Conservation (phyloP, 129 eudicot species). For the Escallonia herrerae region DNA sequence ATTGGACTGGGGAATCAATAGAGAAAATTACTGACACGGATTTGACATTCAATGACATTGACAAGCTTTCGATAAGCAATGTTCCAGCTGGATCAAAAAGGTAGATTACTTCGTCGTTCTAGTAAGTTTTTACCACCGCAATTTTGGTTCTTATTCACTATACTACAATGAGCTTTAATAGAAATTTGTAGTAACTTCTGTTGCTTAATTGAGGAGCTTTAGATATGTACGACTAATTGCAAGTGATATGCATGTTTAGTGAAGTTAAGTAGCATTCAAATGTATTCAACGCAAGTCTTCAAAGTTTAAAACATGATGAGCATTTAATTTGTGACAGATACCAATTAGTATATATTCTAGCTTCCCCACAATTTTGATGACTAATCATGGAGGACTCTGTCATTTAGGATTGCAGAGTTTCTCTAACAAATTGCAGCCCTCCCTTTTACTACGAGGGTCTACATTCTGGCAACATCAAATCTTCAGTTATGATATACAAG, state of each 20-base stretch:
- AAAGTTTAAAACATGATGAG: no score
- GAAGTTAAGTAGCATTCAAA: background rate
- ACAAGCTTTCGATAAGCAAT: slow-evolving; percentile 93
- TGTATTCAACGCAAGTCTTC: background rate
- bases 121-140: background rate
- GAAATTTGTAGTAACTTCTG: background rate
- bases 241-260: background rate
- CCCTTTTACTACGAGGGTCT: no score
- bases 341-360: no score
- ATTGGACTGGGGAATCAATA: slow-evolving; percentile 64
- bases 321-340: no score
- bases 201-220: background rate
- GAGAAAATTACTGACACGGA: slow-evolving; percentile 28
- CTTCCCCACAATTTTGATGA: no score
- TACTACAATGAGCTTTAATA: background rate
- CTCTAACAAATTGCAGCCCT: no score
- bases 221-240: background rate
- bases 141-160: background rate
- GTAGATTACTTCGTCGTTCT: slow-evolving; percentile 10
- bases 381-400: no score
- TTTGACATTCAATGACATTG: slow-evolving; percentile 63
- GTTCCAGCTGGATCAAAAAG: slow-evolving; percentile 75
- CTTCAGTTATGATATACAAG: no score
- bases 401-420: no score
- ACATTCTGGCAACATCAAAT: no score